Conservation (phyloP, 2,329 filamentous ascomycete genomes). For the Aspergillus japonicus region DNA sequence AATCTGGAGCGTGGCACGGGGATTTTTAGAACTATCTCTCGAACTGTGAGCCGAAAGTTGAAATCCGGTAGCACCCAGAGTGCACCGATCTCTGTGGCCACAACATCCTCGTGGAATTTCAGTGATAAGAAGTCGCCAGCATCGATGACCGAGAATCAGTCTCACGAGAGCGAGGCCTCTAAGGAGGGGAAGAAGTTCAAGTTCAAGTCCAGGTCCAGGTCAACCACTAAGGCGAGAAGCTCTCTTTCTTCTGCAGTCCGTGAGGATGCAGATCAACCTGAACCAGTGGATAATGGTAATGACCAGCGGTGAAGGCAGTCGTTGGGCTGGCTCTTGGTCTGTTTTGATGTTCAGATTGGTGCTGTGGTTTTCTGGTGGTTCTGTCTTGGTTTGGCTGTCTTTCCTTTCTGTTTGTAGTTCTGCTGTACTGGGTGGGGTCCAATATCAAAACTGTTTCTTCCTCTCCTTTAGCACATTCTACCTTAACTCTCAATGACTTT, state of each 20-base stretch:
- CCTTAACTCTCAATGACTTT: background rate
- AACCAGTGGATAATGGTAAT: background rate
- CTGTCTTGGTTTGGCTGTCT: background rate
- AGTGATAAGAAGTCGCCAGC: slow-evolving; percentile 3
- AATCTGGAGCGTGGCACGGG: slow-evolving; percentile 50
- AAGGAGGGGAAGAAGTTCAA: slow-evolving; percentile 1
- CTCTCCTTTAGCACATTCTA: background rate
- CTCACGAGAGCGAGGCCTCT: slow-evolving; percentile 7
- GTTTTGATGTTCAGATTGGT: background rate
- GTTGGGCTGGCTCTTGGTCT: background rate
- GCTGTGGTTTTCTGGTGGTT: background rate
- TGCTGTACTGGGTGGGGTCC: background rate
- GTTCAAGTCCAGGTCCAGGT: slow-evolving; percentile 9
- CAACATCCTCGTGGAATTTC: slow-evolving; percentile 19
- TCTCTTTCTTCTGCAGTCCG: slow-evolving; percentile 21
- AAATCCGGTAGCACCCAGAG: slow-evolving; percentile 32
- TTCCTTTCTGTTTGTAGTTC: background rate
- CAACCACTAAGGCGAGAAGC: slow-evolving; percentile 27
- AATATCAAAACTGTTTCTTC: background rate
- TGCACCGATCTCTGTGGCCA: slow-evolving; percentile 24
- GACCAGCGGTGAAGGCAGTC: slow-evolving; percentile 7
- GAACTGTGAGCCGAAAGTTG: slow-evolving; percentile 39
- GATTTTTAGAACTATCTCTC: slow-evolving; percentile 41
- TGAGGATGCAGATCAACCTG: slow-evolving; percentile 10
- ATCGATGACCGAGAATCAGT: background rate